Evolutionary conservation across 2,329 filamentous ascomycete species (phyloP), one percentile per base, ranked within the genome.

Genomic region (Madurella fahalii): DNA sequence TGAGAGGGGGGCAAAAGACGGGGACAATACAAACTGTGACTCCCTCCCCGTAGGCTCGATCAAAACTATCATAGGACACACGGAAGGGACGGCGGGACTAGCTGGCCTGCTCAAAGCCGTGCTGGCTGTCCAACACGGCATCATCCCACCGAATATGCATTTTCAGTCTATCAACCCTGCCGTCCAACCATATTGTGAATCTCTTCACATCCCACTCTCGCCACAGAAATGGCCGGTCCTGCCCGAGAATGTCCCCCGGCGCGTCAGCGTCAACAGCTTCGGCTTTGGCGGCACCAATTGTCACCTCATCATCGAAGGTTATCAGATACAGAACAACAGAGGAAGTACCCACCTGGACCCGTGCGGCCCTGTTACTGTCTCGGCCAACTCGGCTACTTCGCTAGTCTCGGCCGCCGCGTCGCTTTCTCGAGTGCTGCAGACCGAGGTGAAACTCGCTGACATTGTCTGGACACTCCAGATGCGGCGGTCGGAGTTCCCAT

Each of bases 1-100:
- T 18, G 47, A 18, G 41, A 34, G 31, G 12, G 31, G 7, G 12
- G 7, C 7, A 34, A 7, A 34, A 34, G 40, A 34, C 13, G 31
- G n/a, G 2, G 34, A 15, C 13, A 9, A 11, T 15, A 9, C 34
- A 2, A 11, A 30, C 17, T 13, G 39, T 4, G 42, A 37, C 4
- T 56, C 54, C 20, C 41, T 73, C 40, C 57, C 66, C 5, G 69
- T 74, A 0, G 72, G 72, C 2, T 71, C 66, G 0, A 58, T 73
- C 54, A 75, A 74, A 58, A 70, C 72, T 0, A 67, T 73, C 5
- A 67, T 74, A 20, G 77, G 77, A 5, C 77, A 80, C 50, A 70
- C 72, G 0, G 77, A 80, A 60, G 74, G 74, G 5, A 69, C 72
- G 0, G 73, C 74, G 2, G 77, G 77, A 1, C 60, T 78, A 2